Evolutionary conservation across 1,284 basidiomycete genomes (phyloP).

Genomic region (Cryptococcus sp.): DNA sequence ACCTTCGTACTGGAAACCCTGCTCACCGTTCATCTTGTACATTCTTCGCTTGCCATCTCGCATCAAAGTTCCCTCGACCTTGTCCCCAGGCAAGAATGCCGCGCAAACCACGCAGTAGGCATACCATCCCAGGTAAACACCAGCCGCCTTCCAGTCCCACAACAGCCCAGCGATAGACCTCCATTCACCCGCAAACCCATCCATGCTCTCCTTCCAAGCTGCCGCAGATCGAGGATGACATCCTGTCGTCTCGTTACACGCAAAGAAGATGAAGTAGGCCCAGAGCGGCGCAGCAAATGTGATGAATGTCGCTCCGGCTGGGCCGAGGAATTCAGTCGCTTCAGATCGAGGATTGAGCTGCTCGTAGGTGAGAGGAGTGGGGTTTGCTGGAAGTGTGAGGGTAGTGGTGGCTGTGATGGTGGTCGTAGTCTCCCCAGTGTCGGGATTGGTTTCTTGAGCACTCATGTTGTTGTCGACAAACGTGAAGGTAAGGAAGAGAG

Average conservation of each 20-base stretch:
- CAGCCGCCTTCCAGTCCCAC: slow-evolving; percentile 71
- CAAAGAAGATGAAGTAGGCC: slow-evolving; percentile 75
- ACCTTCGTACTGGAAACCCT: too few relatives aligned
- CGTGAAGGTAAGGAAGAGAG: background rate
- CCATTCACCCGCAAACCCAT: slow-evolving; percentile 20
- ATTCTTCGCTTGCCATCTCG: slow-evolving; percentile 69
- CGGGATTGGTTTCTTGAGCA: background rate
- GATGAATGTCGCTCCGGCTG: slow-evolving; percentile 69
- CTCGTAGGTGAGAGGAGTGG: slow-evolving; percentile 34
- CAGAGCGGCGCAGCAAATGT: slow-evolving; percentile 66
- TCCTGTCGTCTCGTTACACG: slow-evolving; percentile 71
- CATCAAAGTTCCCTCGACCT: slow-evolving; percentile 70
- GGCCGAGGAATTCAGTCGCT: slow-evolving; percentile 79
- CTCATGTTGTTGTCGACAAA: background rate
- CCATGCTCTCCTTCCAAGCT: slow-evolving; percentile 15
- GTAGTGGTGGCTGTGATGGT: slow-evolving; percentile 43
- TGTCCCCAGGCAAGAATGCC: slow-evolving; percentile 79
- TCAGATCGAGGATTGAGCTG: slow-evolving; percentile 51
- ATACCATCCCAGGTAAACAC: slow-evolving; percentile 86
- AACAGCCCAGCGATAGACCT: slow-evolving; percentile 49
- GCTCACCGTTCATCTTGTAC: slow-evolving; percentile 92
- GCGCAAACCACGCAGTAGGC: slow-evolving; percentile 76
- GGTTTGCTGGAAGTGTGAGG: slow-evolving; percentile 40
- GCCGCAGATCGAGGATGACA: slow-evolving; percentile 51
- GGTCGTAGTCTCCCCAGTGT: slow-evolving; percentile 20